Evolutionary conservation across 139 green algal genomes (phyloP).

Genomic region (Coelastrella sp.): DNA sequence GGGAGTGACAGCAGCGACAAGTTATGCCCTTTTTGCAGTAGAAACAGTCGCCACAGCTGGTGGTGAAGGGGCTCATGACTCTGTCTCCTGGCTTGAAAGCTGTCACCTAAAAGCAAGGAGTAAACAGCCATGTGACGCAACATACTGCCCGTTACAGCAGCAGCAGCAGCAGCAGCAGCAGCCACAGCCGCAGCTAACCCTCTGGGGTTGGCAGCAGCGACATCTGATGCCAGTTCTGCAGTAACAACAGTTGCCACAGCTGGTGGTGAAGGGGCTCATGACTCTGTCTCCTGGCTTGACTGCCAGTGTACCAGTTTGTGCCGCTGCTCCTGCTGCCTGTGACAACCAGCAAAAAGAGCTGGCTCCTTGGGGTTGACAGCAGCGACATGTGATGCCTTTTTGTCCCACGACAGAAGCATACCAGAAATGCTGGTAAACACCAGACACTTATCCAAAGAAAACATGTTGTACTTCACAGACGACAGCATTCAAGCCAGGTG

Average conservation of each 20-base stretch:
- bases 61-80: constrained; percentile 70
- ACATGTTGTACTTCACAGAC: too few relatives aligned
- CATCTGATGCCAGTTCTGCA: constrained; percentile 43
- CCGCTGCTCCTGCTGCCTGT: not conserved
- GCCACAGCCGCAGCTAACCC: too few relatives aligned
- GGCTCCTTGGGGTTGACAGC: too few relatives aligned
- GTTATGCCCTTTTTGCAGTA: constrained; percentile 59
- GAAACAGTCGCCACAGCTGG: constrained; percentile 61
- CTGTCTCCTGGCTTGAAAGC: constrained; percentile 45
- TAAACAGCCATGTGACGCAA: not conserved
- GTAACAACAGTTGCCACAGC: constrained; percentile 61
- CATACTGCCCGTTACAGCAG: too few relatives aligned
- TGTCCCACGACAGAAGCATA: too few relatives aligned
- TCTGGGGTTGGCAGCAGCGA: too few relatives aligned
- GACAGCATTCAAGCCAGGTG: constrained; percentile 17
- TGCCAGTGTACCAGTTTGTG: too few relatives aligned
- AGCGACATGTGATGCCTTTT: too few relatives aligned
- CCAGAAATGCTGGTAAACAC: too few relatives aligned
- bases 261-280: constrained; percentile 68
- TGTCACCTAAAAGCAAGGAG: not conserved
- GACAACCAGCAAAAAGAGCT: not conserved
- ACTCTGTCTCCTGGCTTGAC: constrained; percentile 55
- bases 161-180: too few relatives aligned
- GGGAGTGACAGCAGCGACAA: constrained; percentile 40
- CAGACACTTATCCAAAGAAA: too few relatives aligned